These are phyloP conservation scores for Fusarium guadeloupense DNA, from an alignment of 2,329 filamentous ascomycete genomes.

Conservation along the genomic window DNA sequence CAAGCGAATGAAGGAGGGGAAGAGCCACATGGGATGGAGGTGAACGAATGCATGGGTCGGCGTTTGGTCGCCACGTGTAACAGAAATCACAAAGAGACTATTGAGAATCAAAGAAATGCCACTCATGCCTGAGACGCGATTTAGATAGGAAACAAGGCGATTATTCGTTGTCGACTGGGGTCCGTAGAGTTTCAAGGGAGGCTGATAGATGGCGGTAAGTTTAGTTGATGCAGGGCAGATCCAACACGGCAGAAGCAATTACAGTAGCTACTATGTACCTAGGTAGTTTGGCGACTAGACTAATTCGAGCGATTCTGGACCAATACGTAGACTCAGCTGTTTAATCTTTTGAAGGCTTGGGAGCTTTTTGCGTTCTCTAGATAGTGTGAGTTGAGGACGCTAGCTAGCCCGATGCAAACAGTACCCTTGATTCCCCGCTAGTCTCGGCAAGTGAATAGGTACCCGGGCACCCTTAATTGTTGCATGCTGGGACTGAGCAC, in stretches of 20 bases:
- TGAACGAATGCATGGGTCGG: constrained; percentile 35
- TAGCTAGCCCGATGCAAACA: constrained; percentile 14
- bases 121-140: constrained; percentile 19
- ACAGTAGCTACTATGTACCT: no score
- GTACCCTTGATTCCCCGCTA: constrained; percentile 1
- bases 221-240: neutral
- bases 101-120: constrained; percentile 44
- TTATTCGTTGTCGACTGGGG: neutral
- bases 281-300: no score
- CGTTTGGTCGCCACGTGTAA: constrained; percentile 42
- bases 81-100: constrained; percentile 42
- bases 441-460: constrained; percentile 6
- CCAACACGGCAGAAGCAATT: neutral
- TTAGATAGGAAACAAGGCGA: neutral
- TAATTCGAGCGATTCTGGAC: neutral
- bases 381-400: constrained; percentile 2
- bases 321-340: constrained; percentile 7
- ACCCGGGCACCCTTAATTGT: constrained; percentile 15
- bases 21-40: constrained; percentile 33
- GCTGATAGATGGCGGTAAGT: neutral
- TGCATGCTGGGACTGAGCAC: neutral
- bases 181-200: constrained; percentile 7
- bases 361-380: neutral
- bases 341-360: constrained; percentile 1
- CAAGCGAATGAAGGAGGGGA: constrained; percentile 35